A percentile compares a stretch with the other conserved stretches of the same genome.
Evolutionary conservation across 1,284 basidiomycete species (phyloP).

Genomic region (Stereum hirsutum): DNA sequence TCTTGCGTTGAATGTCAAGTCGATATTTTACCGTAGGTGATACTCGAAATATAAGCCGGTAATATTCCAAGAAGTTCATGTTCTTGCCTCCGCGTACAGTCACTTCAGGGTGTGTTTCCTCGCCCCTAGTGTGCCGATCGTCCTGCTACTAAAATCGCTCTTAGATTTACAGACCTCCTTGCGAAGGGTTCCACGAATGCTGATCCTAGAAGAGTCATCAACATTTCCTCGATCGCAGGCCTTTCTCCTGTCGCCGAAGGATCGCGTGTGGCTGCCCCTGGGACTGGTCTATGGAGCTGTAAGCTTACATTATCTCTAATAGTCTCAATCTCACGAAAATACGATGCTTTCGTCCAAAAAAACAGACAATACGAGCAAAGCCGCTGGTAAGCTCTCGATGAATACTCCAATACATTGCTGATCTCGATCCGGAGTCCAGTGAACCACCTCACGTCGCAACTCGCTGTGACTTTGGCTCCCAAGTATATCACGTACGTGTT

Average conservation of each 20-base stretch:
- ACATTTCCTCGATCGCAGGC: conserved; percentile 72
- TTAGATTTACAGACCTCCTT: conserved; percentile 53
- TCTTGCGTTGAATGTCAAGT: conserved; percentile 74
- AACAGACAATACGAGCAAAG: conserved; percentile 80
- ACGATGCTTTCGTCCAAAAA: conserved; percentile 4
- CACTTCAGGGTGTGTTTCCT: conserved; percentile 49
- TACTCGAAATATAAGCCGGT: background rate
- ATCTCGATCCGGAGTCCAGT: conserved; percentile 25
- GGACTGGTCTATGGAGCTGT: conserved; percentile 79
- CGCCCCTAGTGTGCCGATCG: too few relatives aligned
- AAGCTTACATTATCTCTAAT: conserved; percentile 21
- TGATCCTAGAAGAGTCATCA: conserved; percentile 72
- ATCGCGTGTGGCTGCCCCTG: conserved; percentile 39
- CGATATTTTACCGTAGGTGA: conserved; percentile 65
- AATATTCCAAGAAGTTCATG: conserved; percentile 3
- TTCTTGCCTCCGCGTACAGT: conserved; percentile 30
- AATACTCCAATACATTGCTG: background rate
- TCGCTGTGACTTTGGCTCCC: conserved; percentile 62
- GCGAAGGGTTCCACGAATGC: conserved; percentile 54
- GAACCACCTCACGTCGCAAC: conserved; percentile 72
- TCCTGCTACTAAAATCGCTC: background rate
- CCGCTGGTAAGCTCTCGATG: conserved; percentile 37
- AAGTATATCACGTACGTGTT: conserved; percentile 52
- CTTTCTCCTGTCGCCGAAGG: conserved; percentile 44
- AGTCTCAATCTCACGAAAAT: background rate